Evolutionary conservation across 306 rosid genomes (phyloP).

Genomic region (Cucurbita argyrosperma): DNA sequence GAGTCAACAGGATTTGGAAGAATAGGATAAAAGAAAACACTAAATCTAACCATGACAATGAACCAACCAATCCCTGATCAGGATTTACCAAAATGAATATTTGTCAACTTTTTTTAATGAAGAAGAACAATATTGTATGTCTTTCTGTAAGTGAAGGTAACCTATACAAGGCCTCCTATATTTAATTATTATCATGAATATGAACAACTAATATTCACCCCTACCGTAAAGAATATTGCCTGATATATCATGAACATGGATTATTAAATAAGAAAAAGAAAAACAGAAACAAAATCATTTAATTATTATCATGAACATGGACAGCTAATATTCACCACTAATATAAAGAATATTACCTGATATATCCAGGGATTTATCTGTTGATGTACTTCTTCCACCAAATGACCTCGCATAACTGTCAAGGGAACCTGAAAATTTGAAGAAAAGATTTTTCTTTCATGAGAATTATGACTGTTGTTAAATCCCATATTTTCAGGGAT

Average conservation of each 20-base stretch:
- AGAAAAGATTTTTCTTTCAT: neutral
- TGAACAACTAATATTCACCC: neutral
- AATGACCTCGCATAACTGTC: slow-evolving; percentile 32
- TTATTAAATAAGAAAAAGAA: neutral
- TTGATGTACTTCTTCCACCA: slow-evolving; percentile 43
- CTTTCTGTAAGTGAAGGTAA: neutral
- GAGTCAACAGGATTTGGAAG: neutral
- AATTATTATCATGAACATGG: neutral
- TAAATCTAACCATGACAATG: neutral
- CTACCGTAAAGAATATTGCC: slow-evolving; percentile 11
- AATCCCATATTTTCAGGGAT: slow-evolving; percentile 1
- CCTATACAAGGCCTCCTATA: neutral
- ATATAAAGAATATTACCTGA: slow-evolving; percentile 22
- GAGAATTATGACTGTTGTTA: neutral
- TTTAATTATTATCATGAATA: neutral
- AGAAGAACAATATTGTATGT: neutral
- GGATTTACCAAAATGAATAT: neutral
- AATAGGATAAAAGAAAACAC: neutral
- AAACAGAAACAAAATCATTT: neutral
- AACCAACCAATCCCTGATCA: neutral
- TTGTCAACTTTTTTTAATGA: neutral
- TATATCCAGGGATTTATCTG: slow-evolving; percentile 36
- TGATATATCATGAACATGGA: slow-evolving; percentile 19
- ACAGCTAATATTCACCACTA: neutral
- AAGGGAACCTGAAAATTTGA: slow-evolving; percentile 23